phyloP scores from a whole-genome alignment of 139 green algal genomes.

The Yamagishiella unicocca region DNA sequence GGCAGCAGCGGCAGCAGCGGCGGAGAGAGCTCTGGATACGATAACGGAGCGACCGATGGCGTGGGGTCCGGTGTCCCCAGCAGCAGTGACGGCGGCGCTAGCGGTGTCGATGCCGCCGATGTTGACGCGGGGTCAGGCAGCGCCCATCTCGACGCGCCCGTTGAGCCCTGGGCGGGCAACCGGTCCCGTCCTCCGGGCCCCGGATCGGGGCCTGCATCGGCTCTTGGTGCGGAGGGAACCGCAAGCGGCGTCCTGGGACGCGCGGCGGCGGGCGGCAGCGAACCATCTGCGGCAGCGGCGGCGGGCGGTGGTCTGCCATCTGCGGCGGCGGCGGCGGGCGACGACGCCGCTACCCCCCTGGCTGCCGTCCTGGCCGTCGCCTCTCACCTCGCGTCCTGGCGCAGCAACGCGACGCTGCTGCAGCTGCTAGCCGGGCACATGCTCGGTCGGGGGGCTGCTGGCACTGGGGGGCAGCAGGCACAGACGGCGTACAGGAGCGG shows the following conservation, averaged over 20 bases:
- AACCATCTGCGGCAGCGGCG: neutral
- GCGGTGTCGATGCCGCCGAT: no score
- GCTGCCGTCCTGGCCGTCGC: neutral
- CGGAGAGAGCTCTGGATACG: neutral
- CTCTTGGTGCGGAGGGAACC: no score
- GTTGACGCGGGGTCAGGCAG: no score
- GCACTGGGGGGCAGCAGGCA: neutral
- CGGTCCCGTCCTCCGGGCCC: no score
- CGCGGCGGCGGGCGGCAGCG: neutral
- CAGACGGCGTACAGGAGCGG: neutral
- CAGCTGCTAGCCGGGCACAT: neutral
- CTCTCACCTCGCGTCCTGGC: neutral
- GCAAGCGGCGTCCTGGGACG: neutral
- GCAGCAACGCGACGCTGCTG: neutral
- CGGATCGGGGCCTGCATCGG: no score
- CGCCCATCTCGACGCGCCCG: no score
- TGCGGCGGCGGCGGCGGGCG: neutral
- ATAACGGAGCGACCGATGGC: neutral
- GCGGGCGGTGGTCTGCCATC: no score
- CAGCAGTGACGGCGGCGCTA: neutral
- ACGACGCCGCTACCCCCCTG: neutral
- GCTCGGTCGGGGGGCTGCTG: neutral
- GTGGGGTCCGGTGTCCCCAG: neutral
- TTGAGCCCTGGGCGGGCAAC: no score
- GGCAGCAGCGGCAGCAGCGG: neutral